Evolutionary conservation across 495 filamentous ascomycete genomes (phyloP).

Genomic region (Cercophora newfieldiana): DNA sequence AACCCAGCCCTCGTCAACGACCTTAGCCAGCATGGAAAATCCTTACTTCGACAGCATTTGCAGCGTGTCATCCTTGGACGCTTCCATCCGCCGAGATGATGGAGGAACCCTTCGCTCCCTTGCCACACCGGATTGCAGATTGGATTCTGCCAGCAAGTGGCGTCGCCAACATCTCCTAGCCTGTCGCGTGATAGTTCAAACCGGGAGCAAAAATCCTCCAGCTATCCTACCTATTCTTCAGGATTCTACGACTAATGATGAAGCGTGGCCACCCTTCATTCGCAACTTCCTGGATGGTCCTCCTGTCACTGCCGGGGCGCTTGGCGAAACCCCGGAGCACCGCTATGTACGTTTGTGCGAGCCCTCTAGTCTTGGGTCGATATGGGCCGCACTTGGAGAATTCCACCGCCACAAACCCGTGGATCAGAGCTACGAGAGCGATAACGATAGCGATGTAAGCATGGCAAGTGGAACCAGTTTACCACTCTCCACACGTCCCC

Average conservation of each 20-base stretch:
- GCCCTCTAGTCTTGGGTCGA: slow-evolving; percentile 3
- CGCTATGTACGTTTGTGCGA: slow-evolving; percentile 2
- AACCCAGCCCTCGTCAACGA: no score
- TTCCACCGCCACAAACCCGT: background rate
- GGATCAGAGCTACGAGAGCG: background rate
- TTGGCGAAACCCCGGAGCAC: slow-evolving; percentile 3
- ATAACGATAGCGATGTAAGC: background rate
- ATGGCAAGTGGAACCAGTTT: slow-evolving; percentile 1
- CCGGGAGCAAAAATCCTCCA: background rate
- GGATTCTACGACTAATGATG: background rate
- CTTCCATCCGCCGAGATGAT: background rate
- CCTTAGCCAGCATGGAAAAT: slow-evolving; percentile 5
- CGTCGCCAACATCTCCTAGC: background rate
- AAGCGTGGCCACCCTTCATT: slow-evolving; percentile 1
- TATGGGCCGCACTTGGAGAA: background rate
- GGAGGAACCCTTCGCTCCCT: slow-evolving; percentile 3
- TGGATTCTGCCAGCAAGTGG: slow-evolving; percentile 3
- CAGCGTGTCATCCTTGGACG: slow-evolving; percentile 1
- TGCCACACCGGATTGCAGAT: background rate
- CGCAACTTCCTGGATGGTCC: background rate
- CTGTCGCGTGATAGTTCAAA: background rate
- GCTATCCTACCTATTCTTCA: slow-evolving; percentile 6
- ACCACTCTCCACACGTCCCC: slow-evolving; percentile 1
- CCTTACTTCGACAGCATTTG: slow-evolving; percentile 1
- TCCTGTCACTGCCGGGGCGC: no score